phyloP scores from a whole-genome alignment of 164 flowering plant species.

The Aristolochia contorta region DNA sequence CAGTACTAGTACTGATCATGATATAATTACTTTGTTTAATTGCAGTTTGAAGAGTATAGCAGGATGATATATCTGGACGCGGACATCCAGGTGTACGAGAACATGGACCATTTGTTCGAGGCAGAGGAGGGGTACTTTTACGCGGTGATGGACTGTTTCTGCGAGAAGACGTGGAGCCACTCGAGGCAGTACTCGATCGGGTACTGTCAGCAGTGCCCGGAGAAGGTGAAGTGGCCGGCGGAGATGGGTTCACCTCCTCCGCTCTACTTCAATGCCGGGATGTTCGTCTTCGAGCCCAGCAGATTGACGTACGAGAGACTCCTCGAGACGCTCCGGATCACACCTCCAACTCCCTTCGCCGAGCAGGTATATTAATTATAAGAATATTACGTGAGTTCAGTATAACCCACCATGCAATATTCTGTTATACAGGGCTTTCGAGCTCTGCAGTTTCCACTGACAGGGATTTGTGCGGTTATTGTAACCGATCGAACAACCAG shows the following conservation, averaged over 20 bases:
- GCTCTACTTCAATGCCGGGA: constrained; percentile 19
- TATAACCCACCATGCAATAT: too few relatives aligned
- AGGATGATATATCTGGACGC: constrained; percentile 21
- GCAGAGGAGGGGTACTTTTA: constrained; percentile 14
- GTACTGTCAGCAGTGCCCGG: constrained; percentile 22
- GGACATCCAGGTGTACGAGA: constrained; percentile 20
- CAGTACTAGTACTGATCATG: too few relatives aligned
- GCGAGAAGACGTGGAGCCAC: constrained; percentile 19
- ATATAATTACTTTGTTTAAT: too few relatives aligned
- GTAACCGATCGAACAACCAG: too few relatives aligned
- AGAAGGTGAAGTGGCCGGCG: constrained; percentile 17
- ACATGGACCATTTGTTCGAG: constrained; percentile 21
- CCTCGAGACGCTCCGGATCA: constrained; percentile 7
- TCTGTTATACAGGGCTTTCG: too few relatives aligned
- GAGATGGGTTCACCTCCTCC: constrained; percentile 15
- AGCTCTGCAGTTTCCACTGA: too few relatives aligned
- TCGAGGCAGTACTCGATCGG: constrained; percentile 16
- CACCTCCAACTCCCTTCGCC: constrained; percentile 15
- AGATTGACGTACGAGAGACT: constrained; percentile 12
- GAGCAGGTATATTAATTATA: constrained; percentile 18
- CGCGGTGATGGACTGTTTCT: constrained; percentile 21
- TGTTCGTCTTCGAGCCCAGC: constrained; percentile 20
- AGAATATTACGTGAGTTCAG: too few relatives aligned
- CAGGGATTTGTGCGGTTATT: too few relatives aligned
- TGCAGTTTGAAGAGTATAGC: constrained; percentile 20